Evolutionary conservation across 1,284 basidiomycete genomes (phyloP), one percentile per base, ranked within the genome.

Genomic region (Hortiboletus rubellus): DNA sequence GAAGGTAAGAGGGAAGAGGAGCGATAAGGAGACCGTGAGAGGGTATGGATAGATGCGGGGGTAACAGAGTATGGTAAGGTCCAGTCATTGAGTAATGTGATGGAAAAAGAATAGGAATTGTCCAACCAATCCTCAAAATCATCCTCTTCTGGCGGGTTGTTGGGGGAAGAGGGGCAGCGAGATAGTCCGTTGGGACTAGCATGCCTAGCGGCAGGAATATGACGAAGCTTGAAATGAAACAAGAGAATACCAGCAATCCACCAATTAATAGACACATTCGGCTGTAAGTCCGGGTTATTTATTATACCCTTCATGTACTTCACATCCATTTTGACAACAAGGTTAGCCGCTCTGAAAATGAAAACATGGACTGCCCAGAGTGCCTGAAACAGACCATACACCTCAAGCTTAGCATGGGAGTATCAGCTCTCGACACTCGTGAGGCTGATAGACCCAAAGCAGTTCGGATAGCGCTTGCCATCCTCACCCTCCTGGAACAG

Each of bases 191-290:
- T n/a, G n/a, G n/a, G n/a, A n/a, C n/a, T n/a, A n/a, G n/a, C n/a
- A n/a, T n/a, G n/a, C n/a, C n/a, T n/a, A n/a, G n/a, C n/a, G n/a
- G n/a, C n/a, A n/a, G n/a, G n/a, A n/a, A n/a, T n/a, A n/a, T n/a
- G n/a, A n/a, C 31, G 7, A 4, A 49, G 8, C 0, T 61, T 57
- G 52, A 79, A 78, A 14, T 67, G 56, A 49, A 77, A 79, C 0
- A 77, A 52, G 0, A 60, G 44, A 0, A 80, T 79, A 0, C 66
- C 63, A 0, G 67, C 62, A 7, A 80, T 77, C 76, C 79, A 81
- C 0, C 67, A 46, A 46, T 79, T 80, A 3, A 79, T 75, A 1
- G 68, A 65, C 0, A 68, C 66, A 9, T 65, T 73, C 0, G 74
- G 77, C 0, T 68, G 60, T 0, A 61, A 18, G 2, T 62, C 47